These are phyloP conservation scores for Osmanthus fragrans DNA, from an alignment of 257 asterid species.

Conservation along the genomic window DNA sequence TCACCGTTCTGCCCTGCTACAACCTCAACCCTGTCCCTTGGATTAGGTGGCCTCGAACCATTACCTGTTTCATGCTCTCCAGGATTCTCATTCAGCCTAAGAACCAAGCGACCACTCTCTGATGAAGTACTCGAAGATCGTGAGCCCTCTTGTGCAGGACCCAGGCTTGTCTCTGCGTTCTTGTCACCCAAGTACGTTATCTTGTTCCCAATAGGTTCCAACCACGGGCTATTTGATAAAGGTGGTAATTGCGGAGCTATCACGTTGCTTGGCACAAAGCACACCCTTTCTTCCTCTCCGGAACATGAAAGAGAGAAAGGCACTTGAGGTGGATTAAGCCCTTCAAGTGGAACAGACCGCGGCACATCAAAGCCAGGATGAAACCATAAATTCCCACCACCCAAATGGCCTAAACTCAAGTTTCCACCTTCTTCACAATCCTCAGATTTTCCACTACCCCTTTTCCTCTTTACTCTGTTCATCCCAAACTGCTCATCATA, in stretches of 20 bases:
- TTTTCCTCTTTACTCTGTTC: conserved; percentile 67
- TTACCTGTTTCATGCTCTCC: conserved; percentile 49
- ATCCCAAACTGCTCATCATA: conserved; percentile 50
- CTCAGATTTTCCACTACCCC: conserved; percentile 39
- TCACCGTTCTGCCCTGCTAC: conserved; percentile 40
- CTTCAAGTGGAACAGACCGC: conserved; percentile 27
- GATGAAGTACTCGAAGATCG: conserved; percentile 76
- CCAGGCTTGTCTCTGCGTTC: conserved; percentile 43
- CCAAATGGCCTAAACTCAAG: conserved; percentile 46
- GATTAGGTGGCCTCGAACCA: conserved; percentile 53
- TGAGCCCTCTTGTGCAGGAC: conserved; percentile 51
- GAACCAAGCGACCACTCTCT: conserved; percentile 51
- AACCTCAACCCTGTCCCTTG: conserved; percentile 30
- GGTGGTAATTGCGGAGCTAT: conserved; percentile 57
- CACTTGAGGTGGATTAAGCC: conserved; percentile 38
- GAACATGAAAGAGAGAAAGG: conserved; percentile 68
- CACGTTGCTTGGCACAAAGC: conserved; percentile 44
- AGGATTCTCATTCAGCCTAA: conserved; percentile 36
- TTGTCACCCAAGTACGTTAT: conserved; percentile 54
- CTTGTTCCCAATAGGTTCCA: conserved; percentile 63
- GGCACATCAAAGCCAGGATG: conserved; percentile 45
- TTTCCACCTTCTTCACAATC: conserved; percentile 38
- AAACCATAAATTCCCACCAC: conserved; percentile 65
- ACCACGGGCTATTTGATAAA: conserved; percentile 71
- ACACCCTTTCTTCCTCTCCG: conserved; percentile 58